Evolutionary conservation across 2,329 filamentous ascomycete species (phyloP), one percentile per base, ranked within the genome.

Genomic region (Aspergillus amoenus): DNA sequence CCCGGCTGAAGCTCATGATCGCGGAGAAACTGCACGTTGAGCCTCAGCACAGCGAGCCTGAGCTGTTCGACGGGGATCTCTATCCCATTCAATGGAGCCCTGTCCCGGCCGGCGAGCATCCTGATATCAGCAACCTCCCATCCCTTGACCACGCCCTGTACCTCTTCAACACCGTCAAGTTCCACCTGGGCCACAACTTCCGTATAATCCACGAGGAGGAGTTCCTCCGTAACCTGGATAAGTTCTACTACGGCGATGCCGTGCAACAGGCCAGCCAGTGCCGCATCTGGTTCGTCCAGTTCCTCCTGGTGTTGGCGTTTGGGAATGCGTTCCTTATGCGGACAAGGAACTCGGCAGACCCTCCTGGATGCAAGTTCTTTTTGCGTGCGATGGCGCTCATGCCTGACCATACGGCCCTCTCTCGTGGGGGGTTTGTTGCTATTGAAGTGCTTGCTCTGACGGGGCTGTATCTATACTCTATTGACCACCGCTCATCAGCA

Each of bases 91-190:
- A 55, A 9, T 69, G 62, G 66, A 54, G 44, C 13, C 46, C 55
- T 2, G 22, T 41, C 2, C 18, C 48, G 3, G 18, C 47, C 5
- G 55, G 72, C 73, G 7, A 73, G 70, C 27, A 37, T 39, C 68
- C 70, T 11, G 73, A 73, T 50, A 65, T 67, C 7, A 66, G 72
- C 13, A 68, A 73, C n/a, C 67, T 84, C 15, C 82, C 82, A 0
- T 81, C 78, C 1, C 70, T 79, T 0, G 81, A 84, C 62, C 77
- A 80, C 61, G 79, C 80, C 4, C 69, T 81, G 4, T 84, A 80
- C 54, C 66, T 84, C 3, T 79, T 84, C 69, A 83, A 82, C 58
- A 78, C 80, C 0, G 81, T 84, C 56, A 83, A 84, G 54, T 84
- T 84, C 43, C 80, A 83, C 57, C 82, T 81, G 54, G 77, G 78